Conservation (phyloP, 257 asterid genomes). For the Scutellaria galericulata region DNA sequence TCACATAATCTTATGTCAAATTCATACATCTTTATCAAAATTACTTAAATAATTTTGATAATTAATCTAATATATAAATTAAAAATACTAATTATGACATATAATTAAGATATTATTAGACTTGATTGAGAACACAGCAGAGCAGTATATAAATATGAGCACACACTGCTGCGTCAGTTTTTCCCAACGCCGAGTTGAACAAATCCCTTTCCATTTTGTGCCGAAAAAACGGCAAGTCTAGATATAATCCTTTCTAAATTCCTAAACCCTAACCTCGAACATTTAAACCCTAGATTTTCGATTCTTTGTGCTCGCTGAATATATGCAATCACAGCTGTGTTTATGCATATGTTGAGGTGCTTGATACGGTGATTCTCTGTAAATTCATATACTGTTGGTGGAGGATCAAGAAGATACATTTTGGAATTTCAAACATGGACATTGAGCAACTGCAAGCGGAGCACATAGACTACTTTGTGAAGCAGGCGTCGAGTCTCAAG, state of each 20-base stretch:
- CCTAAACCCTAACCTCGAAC: conserved; percentile 36
- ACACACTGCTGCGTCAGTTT: background rate
- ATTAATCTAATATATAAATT: too few species aligned
- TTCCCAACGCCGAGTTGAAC: background rate
- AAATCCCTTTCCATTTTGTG: background rate
- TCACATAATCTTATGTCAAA: too few species aligned
- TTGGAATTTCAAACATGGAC: conserved; percentile 59
- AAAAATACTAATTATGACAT: too few species aligned
- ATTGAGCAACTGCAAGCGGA: conserved; percentile 88
- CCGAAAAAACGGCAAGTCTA: background rate
- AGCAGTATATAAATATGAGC: background rate
- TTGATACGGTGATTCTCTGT: conserved; percentile 7
- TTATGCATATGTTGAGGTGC: background rate
- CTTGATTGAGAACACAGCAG: conserved; percentile 1
- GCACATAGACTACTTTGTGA: conserved; percentile 76
- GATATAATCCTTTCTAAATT: background rate
- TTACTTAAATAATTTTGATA: too few species aligned
- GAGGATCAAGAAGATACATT: conserved; percentile 27
- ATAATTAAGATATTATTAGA: background rate
- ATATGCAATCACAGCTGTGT: background rate
- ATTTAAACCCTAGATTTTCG: conserved; percentile 36
- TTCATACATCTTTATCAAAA: too few species aligned
- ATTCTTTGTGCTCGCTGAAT: background rate
- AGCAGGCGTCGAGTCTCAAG: conserved; percentile 60
- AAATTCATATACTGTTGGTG: conserved; percentile 10